Conservation (phyloP, 2,329 filamentous ascomycete genomes). For the Colletotrichum truncatum region DNA sequence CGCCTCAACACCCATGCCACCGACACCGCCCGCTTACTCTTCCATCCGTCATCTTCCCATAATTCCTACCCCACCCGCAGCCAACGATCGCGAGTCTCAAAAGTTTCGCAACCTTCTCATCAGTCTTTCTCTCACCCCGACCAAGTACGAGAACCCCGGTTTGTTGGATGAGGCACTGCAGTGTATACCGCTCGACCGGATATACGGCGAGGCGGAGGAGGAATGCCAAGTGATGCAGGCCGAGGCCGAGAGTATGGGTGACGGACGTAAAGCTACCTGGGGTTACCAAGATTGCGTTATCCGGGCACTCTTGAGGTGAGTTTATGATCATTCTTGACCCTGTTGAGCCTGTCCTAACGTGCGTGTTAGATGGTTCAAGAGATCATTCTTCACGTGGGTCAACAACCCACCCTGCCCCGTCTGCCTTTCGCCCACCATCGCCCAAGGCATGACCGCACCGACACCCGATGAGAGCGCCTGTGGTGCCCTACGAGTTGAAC, state of each 20-base stretch:
- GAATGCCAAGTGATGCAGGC: conserved; percentile 88
- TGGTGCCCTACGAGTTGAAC: conserved; percentile 86
- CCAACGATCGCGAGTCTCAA: conserved; percentile 71
- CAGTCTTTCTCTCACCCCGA: conserved; percentile 86
- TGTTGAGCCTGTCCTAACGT: conserved; percentile 11
- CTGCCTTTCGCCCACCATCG: conserved; percentile 85
- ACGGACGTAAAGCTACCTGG: conserved; percentile 85
- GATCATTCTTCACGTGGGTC: conserved; percentile 94
- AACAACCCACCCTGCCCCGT: conserved; percentile 90
- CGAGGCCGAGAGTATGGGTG: conserved; percentile 86
- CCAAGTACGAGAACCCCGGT: conserved; percentile 96
- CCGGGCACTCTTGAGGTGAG: conserved; percentile 77
- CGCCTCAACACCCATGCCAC: conserved; percentile 31
- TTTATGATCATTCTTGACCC: neutral
- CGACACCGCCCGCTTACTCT: conserved; percentile 58
- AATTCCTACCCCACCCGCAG: conserved; percentile 76
- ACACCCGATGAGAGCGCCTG: conserved; percentile 89
- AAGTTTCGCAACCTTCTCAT: conserved; percentile 86
- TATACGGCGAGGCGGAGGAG: conserved; percentile 94
- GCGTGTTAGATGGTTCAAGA: conserved; percentile 84
- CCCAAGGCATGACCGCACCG: conserved; percentile 83
- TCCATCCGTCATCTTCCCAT: conserved; percentile 59
- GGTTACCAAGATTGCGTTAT: conserved; percentile 98
- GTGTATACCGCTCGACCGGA: conserved; percentile 85
- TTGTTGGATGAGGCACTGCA: conserved; percentile 91